Conservation (phyloP, 2,329 filamentous ascomycete species). For the Alternaria triticina region DNA sequence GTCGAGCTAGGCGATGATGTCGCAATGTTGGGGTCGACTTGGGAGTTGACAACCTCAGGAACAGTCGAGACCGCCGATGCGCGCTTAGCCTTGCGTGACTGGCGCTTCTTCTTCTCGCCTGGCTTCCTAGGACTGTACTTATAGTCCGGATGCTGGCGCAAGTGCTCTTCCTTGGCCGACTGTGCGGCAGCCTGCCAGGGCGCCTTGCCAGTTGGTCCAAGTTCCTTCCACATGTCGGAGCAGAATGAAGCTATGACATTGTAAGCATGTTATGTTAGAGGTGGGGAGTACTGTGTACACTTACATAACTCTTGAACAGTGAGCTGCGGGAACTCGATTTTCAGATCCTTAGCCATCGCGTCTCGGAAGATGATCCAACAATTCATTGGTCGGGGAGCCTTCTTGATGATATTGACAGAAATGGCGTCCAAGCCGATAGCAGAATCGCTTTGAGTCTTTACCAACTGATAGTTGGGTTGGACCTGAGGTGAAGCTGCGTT, state of each 20-base stretch:
- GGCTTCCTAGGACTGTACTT: constrained; percentile 37
- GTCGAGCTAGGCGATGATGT: neutral
- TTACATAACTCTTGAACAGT: constrained; percentile 35
- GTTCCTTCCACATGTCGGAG: constrained; percentile 23
- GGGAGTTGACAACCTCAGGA: constrained; percentile 7
- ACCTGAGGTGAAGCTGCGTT: neutral
- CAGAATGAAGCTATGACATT: constrained; percentile 21
- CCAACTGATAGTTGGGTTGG: neutral
- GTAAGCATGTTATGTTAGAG: neutral
- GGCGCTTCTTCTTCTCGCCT: constrained; percentile 37
- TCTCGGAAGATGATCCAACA: constrained; percentile 36
- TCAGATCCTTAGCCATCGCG: constrained; percentile 25
- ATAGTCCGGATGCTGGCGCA: constrained; percentile 30
- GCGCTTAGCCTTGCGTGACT: constrained; percentile 29
- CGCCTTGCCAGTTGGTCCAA: constrained; percentile 21
- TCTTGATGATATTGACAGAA: constrained; percentile 12
- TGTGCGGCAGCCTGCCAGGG: constrained; percentile 24
- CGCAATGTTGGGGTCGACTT: neutral
- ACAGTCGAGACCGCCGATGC: constrained; percentile 14
- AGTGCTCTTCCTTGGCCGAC: constrained; percentile 26
- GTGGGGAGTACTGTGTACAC: neutral
- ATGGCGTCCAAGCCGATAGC: neutral
- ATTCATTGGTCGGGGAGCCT: constrained; percentile 37
- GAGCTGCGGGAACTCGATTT: constrained; percentile 20
- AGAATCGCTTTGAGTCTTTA: neutral